Conservation (phyloP, 2,329 filamentous ascomycete species). For the Paramyrothecium sp. region DNA sequence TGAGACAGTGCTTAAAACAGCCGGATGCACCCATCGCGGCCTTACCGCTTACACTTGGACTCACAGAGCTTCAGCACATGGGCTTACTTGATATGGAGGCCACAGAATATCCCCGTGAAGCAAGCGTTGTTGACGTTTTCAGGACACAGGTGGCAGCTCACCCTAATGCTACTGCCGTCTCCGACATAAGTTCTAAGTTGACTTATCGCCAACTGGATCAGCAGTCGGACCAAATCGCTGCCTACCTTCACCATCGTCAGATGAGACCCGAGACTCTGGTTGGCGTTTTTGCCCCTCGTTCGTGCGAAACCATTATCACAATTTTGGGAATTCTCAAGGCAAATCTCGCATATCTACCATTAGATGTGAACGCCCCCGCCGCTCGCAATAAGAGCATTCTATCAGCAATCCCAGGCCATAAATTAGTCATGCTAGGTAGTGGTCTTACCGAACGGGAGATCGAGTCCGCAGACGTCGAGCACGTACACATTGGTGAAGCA, state of each 20-base stretch:
- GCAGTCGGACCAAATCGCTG: slow-evolving; percentile 2
- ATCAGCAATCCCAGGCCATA: slow-evolving; percentile 2
- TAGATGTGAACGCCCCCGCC: slow-evolving; percentile 10
- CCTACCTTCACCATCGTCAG: neutral
- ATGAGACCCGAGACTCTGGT: slow-evolving; percentile 7
- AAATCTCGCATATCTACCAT: slow-evolving; percentile 10
- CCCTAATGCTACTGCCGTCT: slow-evolving; percentile 6
- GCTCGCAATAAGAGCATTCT: slow-evolving; percentile 8
- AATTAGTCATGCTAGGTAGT: neutral
- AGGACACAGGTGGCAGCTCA: neutral
- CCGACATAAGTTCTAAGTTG: neutral
- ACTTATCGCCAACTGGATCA: slow-evolving; percentile 8
- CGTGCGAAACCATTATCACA: slow-evolving; percentile 8
- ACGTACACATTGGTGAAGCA: neutral
- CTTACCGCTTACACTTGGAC: neutral
- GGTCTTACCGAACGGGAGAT: neutral
- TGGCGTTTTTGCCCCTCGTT: slow-evolving; percentile 8
- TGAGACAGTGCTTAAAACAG: slow-evolving; percentile 3
- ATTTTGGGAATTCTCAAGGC: slow-evolving; percentile 13
- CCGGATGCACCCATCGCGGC: neutral
- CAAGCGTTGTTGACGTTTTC: slow-evolving; percentile 9
- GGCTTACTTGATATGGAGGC: slow-evolving; percentile 4
- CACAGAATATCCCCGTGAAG: slow-evolving; percentile 7
- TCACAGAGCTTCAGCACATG: neutral
- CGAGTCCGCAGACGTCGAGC: neutral